These are phyloP conservation scores for Puccinia polysora DNA, from an alignment of 1,284 basidiomycete species.

Conservation along the genomic window DNA sequence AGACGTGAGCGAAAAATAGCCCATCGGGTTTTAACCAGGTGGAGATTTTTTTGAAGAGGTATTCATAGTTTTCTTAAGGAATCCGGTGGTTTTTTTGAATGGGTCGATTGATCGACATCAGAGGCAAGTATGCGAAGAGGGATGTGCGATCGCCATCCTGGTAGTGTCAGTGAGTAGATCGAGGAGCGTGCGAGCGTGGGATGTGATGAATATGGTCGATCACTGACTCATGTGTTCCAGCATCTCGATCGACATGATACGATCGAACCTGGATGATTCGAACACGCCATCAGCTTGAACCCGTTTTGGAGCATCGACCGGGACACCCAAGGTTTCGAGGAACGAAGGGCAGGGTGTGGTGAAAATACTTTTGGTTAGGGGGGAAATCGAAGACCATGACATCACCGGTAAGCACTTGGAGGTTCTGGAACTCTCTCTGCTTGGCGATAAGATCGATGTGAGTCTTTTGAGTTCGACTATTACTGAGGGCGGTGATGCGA, in stretches of 20 bases:
- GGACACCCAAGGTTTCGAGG: too few relatives aligned
- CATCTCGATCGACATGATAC: constrained; percentile 75
- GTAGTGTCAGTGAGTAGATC: too few relatives aligned
- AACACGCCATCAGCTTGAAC: too few relatives aligned
- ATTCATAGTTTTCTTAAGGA: constrained; percentile 67
- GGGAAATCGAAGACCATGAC: constrained; percentile 66
- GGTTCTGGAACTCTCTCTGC: constrained; percentile 60
- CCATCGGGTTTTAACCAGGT: constrained; percentile 62
- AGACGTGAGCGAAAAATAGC: constrained; percentile 69
- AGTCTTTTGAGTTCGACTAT: constrained; percentile 67
- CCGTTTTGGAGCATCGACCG: too few relatives aligned
- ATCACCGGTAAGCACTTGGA: constrained; percentile 68
- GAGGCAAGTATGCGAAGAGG: too few relatives aligned
- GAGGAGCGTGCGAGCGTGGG: neutral
- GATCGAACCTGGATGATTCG: constrained; percentile 61
- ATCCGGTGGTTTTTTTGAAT: too few relatives aligned
- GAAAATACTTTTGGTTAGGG: constrained; percentile 55
- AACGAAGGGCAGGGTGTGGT: too few relatives aligned
- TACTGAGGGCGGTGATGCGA: constrained; percentile 64
- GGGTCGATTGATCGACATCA: too few relatives aligned
- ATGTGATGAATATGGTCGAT: neutral
- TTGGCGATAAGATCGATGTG: constrained; percentile 63
- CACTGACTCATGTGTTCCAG: constrained; percentile 68
- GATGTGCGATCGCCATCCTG: too few relatives aligned
- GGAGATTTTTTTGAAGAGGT: constrained; percentile 64